Base-by-base conservation (phyloP, 2,329 filamentous ascomycete genomes). In the Bipolaris sorokiniana region DNA sequence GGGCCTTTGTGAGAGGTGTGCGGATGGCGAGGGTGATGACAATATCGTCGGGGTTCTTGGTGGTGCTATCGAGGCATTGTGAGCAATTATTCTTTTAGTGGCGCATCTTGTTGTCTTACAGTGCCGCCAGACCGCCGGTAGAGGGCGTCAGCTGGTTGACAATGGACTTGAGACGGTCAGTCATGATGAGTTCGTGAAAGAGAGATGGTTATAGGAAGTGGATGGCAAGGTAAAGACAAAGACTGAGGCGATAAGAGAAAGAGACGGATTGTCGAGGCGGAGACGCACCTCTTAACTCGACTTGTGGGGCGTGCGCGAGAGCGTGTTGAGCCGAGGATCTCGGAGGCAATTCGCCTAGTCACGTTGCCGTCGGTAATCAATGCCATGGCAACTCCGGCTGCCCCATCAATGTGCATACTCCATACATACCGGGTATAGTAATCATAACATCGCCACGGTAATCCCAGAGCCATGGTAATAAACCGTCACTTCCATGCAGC, bases 31-130 rank as follows among this genome's bases (percentile, higher is more conserved):
- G 86, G 7, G 95, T 99, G 74, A 98, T 97, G 76, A 99, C 95
- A 52, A 99, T 85, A 82, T 99, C 95, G 76, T 98, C 94, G 67
- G 93, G 87, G 78, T 96, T 96, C 83, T 98, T 93, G 68, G 91
- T 88, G 56, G 91, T 92, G 73, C 92, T 97, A 68, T 41, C 10
- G 15, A 10, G 15, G 16, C 3, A 18, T 49, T 57, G 56, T 66
- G 51, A 56, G 56, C 50, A 20, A 54, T 54, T 13, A 45, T 23
- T 22, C 18, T 52, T 37, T 22, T 15, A n/a, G 22, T 37, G 18
- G 13, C 42, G 23, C 5, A 23, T 10, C 22, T 23, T 34, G 38
- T 45, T 4, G 15, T 9, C 89, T 83, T 85, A 96, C 93, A 97
- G 90, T 61, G 87, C 82, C 68, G 86, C 85, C 65, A 97, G 78